phyloP scores from a whole-genome alignment of 352 stramenopile species.

The Phytophthora quininea region DNA sequence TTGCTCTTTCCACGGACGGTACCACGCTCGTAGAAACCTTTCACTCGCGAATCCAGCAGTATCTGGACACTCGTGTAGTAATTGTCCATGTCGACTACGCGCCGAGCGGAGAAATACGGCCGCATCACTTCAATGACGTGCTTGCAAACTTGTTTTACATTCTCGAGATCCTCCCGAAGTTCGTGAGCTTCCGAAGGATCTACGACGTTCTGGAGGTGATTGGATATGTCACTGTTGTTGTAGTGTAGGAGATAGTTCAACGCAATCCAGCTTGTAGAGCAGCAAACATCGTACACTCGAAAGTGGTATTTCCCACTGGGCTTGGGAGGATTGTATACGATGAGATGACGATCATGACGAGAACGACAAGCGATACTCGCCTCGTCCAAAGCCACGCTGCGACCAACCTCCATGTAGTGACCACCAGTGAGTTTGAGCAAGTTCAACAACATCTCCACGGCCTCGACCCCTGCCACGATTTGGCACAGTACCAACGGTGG shows the following conservation, averaged over 20 bases:
- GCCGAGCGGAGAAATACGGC: not conserved
- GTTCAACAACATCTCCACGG: not conserved
- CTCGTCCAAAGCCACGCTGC: conserved; percentile 13
- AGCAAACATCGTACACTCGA: conserved; percentile 33
- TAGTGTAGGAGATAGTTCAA: conserved; percentile 32
- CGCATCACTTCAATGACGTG: conserved; percentile 16
- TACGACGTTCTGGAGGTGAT: conserved; percentile 18
- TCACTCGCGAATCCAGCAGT: not conserved
- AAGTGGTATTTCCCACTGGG: conserved; percentile 37
- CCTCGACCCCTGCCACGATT: no score
- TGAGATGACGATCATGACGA: conserved; percentile 2
- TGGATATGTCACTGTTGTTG: conserved; percentile 18
- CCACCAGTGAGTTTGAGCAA: conserved; percentile 1
- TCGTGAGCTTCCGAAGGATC: not conserved
- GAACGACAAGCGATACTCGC: conserved; percentile 10
- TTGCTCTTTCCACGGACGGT: conserved; percentile 1
- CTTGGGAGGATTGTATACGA: conserved; percentile 17
- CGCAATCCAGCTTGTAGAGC: conserved; percentile 30
- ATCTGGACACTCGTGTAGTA: conserved; percentile 13
- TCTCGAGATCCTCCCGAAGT: conserved; percentile 6
- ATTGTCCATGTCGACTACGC: conserved; percentile 12
- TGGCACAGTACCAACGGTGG: no score
- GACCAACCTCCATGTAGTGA: not conserved
- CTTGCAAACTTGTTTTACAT: conserved; percentile 8
- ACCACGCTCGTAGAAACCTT: not conserved